Percentiles rank a stretch among this genome's conserved stretches.
Conservation (phyloP, 31 red algal genomes). For the Bonnemaisonia californica region DNA sequence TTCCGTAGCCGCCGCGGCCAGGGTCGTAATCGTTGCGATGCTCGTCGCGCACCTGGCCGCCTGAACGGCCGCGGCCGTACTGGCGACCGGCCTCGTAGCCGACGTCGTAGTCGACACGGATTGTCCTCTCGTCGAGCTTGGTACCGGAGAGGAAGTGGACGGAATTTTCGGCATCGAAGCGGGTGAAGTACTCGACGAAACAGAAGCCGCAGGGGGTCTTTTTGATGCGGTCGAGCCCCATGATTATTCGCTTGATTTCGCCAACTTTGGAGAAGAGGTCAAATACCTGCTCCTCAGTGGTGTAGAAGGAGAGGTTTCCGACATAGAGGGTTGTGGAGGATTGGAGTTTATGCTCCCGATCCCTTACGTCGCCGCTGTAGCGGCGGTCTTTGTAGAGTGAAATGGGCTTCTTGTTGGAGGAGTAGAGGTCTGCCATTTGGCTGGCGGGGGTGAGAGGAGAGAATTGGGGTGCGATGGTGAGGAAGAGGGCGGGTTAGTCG, state of each 20-base stretch:
- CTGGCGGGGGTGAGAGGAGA: background rate
- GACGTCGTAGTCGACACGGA: constrained; percentile 86
- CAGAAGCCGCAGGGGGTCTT: constrained; percentile 97
- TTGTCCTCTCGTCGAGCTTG: constrained; percentile 83
- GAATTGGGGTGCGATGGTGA: background rate
- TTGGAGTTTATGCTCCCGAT: constrained; percentile 28
- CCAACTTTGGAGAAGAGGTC: constrained; percentile 69
- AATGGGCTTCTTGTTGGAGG: background rate
- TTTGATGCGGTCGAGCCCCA: constrained; percentile 91
- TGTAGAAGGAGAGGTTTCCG: constrained; percentile 85
- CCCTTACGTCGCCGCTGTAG: constrained; percentile 1
- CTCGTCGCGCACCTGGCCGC: constrained; percentile 89
- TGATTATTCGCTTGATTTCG: constrained; percentile 87
- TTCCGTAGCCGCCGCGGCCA: constrained; percentile 87
- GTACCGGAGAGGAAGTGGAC: constrained; percentile 67
- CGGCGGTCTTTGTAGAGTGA: background rate
- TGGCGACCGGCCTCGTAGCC: constrained; percentile 84
- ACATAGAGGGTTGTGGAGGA: constrained; percentile 73
- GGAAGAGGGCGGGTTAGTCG: too few relatives aligned
- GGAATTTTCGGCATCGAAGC: constrained; percentile 68
- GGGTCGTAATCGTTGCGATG: constrained; percentile 79
- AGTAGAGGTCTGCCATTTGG: background rate
- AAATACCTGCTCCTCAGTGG: constrained; percentile 84
- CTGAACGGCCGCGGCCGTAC: constrained; percentile 89
- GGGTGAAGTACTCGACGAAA: constrained; percentile 90